phyloP scores from a whole-genome alignment of 352 stramenopile genomes.

The Globisporangium radiosum region DNA sequence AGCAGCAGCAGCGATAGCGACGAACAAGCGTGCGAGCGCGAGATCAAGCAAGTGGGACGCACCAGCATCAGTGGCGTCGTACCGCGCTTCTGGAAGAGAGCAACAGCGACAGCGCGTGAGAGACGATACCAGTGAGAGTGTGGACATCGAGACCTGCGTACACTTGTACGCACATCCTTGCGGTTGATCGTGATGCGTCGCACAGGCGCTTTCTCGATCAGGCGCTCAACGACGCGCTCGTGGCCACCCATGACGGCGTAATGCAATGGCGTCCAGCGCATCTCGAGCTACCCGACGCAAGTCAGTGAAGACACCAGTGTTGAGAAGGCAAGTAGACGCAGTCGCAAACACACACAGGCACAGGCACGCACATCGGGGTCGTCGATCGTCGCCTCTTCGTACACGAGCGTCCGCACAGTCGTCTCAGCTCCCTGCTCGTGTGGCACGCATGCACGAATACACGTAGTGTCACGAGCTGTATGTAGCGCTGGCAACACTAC shows the following conservation, averaged over 20 bases:
- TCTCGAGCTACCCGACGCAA: constrained; percentile 38
- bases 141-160: background rate
- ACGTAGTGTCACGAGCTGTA: no score
- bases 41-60: constrained; percentile 1
- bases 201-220: constrained; percentile 70
- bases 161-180: constrained; percentile 41
- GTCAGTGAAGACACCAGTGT: background rate
- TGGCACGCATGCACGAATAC: background rate
- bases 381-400: constrained; percentile 72
- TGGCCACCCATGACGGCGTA: constrained; percentile 75
- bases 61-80: constrained; percentile 78
- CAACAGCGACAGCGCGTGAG: no score
- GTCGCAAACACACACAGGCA: background rate
- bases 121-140: no score
- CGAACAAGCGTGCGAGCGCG: no score
- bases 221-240: constrained; percentile 34
- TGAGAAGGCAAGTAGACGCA: background rate
- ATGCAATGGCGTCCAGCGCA: constrained; percentile 75
- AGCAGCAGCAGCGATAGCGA: background rate
- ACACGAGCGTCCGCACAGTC: constrained; percentile 46
- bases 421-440: constrained; percentile 38
- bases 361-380: constrained; percentile 54
- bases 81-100: constrained; percentile 43
- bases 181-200: constrained; percentile 73
- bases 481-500: no score